Base-by-base conservation (phyloP, 805 yeast genomes). In the Scheffersomyces lignosus region DNA sequence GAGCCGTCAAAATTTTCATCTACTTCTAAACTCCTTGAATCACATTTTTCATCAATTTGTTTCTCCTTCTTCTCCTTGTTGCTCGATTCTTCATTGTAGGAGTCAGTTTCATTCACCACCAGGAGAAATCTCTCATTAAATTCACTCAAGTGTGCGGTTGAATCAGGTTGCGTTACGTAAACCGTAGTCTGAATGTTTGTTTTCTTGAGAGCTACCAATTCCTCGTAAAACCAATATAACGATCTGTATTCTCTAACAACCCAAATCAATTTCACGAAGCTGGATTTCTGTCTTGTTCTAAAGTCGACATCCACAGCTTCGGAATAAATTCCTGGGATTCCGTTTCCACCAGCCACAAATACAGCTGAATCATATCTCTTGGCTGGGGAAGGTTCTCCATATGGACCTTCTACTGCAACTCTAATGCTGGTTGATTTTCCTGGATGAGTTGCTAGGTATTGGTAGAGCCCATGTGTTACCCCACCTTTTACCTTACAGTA, bases 331-430 rank as follows among this genome's bases (percentile, higher is more conserved):
- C 78, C 81, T 0, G 85, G 76, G 49, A 80, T 68, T 6, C 86
- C 86, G 41, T 77, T 75, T 4, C 86, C 86, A 6, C 85, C 85
- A 4, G 82, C 80, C 30, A 80, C 53, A 30, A 78, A 66, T 4
- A 78, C 54, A 3, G 73, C 70, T 32, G 70, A 66, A 27, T 66
- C 66, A 47, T 72, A 77, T 15, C 68, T 63, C 33, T 68, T 66
- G 40, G 73, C 70, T 2, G 80, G 80, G 4, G 66, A 48, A 16
- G 55, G 52, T 3, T 60, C 52, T 1, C 85, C 84, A 49, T 80
- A 80, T 1, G 83, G 82, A 0, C 86, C 86, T 47, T 80, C 86
- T 13, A 80, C 66, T 10, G 72, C 47, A 4, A 76, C 65, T 32
- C 71, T 67, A 31, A 73, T 54, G 14, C 46, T 44, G 3, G 51